These are phyloP conservation scores for Solanum paucissectum DNA, from an alignment of 257 asterid genomes.

Conservation along the genomic window DNA sequence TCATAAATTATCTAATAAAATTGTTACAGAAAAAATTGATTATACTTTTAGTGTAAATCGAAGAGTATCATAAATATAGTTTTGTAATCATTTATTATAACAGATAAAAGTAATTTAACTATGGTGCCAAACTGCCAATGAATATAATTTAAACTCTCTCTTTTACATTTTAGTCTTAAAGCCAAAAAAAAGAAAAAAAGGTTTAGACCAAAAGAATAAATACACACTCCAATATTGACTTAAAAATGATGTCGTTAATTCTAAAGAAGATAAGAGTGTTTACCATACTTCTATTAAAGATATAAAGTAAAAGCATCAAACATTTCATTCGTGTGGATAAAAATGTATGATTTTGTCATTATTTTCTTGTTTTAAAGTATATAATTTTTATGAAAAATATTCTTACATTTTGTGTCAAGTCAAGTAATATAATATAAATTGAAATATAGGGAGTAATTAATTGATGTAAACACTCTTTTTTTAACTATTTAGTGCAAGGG, in stretches of 20 bases:
- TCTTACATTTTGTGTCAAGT: too few species aligned
- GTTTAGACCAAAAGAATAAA: not conserved
- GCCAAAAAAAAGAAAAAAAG: not conserved
- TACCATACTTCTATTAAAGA: not conserved
- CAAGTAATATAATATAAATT: too few species aligned
- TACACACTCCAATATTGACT: not conserved
- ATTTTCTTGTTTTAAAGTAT: not conserved
- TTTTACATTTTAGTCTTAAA: not conserved
- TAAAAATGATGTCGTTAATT: not conserved
- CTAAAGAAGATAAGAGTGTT: not conserved
- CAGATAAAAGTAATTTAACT: not conserved
- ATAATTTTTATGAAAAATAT: too few species aligned
- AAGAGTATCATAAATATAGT: not conserved
- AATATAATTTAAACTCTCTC: not conserved
- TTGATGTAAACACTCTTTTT: too few species aligned
- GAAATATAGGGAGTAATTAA: too few species aligned
- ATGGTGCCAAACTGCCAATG: not conserved
- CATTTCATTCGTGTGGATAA: not conserved
- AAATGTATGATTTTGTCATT: not conserved
- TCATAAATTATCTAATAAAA: not conserved
- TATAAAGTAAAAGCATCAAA: not conserved
- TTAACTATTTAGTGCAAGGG: not conserved
- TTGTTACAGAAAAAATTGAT: not conserved
- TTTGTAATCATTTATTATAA: not conserved
- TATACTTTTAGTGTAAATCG: not conserved